Evolutionary conservation across 1,284 basidiomycete genomes (phyloP), one percentile per base, ranked within the genome.

Genomic region (Lentinula novae-zelandiae): DNA sequence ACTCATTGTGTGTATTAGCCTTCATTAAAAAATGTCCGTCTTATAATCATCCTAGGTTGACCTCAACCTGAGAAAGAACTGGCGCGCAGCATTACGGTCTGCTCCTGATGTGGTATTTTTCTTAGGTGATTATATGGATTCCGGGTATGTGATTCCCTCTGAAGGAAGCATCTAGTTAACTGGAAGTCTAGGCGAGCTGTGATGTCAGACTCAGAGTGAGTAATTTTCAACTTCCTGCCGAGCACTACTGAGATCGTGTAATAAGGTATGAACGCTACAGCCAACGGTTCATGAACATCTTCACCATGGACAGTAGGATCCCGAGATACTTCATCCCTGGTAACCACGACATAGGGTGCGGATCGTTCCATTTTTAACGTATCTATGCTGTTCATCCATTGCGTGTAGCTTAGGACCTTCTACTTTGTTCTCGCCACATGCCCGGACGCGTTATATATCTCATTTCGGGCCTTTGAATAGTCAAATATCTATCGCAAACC

Each of bases 271-370:
- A 86, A 53, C 64, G 69, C 4, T 93, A 94, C 66, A 80, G 81
- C 64, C 66, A 69, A n/a, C 78, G 86, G 57, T 95, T 93, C 76
- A 80, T 77, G 60, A 77, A 76, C 20, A 90, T 92, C 40, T 94
- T 94, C 73, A 71, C 76, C 10, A 65, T 78, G 2, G 69, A 77
- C 53, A 60, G 69, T 17, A 65, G 66, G 12, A 71, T 78, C 56
- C 82, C 76, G 61, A 75, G 82, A 63, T 84, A 87, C 72, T 89
- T 85, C 68, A 74, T 95, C n/a, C 89, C 92, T 1, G 93, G 93
- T 12, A 96, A 96, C 68, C 89, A 92, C 70, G 93, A 96, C 67
- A 79, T 95, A 51, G 90, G 88, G 82, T 90, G 64, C 61, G 80
- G 72, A 44, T 33, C 39, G 51, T 38, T 57, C 54, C 38, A 61